phyloP scores from a whole-genome alignment of 768 basidiomycete species.

The Russula abietina region DNA sequence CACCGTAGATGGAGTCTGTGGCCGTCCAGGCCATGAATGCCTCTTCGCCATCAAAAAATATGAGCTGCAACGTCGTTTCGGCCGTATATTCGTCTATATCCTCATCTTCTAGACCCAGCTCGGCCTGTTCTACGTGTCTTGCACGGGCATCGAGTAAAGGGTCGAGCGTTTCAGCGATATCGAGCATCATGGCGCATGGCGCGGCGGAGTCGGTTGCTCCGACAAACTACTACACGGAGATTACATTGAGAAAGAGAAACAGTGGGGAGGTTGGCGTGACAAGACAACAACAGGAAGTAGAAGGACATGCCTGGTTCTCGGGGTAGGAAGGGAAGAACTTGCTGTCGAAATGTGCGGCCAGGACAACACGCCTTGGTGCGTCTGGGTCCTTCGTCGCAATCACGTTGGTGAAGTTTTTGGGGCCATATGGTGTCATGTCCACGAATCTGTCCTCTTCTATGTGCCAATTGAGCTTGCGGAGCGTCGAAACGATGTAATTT shows the following conservation, averaged over 20 bases:
- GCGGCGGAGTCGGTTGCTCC: constrained; percentile 98
- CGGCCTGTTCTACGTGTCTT: constrained; percentile 46
- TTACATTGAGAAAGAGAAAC: neutral
- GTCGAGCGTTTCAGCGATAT: constrained; percentile 80
- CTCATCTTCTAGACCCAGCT: constrained; percentile 55
- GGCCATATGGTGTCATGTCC: constrained; percentile 74
- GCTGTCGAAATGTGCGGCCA: constrained; percentile 94
- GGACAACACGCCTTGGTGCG: constrained; percentile 70
- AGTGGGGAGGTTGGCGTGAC: neutral
- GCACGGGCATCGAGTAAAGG: constrained; percentile 60
- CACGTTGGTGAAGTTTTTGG: constrained; percentile 77
- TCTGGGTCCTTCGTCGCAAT: constrained; percentile 92
- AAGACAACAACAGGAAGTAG: neutral
- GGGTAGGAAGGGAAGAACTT: constrained; percentile 76
- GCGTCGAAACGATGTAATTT: constrained; percentile 67
- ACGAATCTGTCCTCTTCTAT: constrained; percentile 80
- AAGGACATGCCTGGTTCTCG: constrained; percentile 57
- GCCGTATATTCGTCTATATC: constrained; percentile 43
- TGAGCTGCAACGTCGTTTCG: constrained; percentile 81
- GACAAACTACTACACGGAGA: constrained; percentile 68
- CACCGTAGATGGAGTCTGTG: constrained; percentile 91
- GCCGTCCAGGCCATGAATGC: constrained; percentile 88
- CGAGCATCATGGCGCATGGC: constrained; percentile 89
- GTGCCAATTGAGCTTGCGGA: constrained; percentile 77
- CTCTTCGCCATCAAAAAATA: constrained; percentile 98